These are phyloP conservation scores for Wickerhamomyces tratensis DNA, from an alignment of 805 yeast genomes.

Conservation along the genomic window DNA sequence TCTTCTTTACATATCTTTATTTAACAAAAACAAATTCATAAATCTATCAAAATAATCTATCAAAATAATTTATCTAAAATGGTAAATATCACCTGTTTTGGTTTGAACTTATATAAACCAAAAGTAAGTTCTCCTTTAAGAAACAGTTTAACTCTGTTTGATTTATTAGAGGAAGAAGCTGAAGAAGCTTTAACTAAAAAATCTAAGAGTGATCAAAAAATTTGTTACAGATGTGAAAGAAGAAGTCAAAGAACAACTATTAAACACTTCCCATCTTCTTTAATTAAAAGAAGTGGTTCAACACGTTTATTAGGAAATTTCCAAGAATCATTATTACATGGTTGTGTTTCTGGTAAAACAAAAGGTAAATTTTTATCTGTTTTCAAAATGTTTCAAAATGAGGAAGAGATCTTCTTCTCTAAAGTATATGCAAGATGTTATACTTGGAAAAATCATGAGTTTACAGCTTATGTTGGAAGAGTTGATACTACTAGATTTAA, in stretches of 20 bases:
- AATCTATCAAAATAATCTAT: too few species aligned
- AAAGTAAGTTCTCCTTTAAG: too few species aligned
- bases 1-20: too few species aligned
- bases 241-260: neutral
- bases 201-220: too few species aligned
- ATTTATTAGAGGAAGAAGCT: too few species aligned
- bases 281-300: neutral
- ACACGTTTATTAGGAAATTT: neutral
- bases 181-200: too few species aligned
- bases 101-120: too few species aligned
- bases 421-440: neutral
- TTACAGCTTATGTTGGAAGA: neutral
- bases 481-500: neutral
- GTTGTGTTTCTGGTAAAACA: neutral
- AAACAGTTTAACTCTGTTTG: too few species aligned
- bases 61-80: too few species aligned
- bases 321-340: neutral
- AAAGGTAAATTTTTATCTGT: too few species aligned
- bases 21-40: too few species aligned
- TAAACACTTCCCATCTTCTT: neutral
- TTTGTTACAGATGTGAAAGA: neutral
- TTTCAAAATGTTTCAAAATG: neutral
- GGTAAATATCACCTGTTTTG: too few species aligned
- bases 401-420: neutral
- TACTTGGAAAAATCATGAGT: neutral